Base-by-base conservation (phyloP, 2,329 filamentous ascomycete species). In the Colletotrichum cereale region DNA sequence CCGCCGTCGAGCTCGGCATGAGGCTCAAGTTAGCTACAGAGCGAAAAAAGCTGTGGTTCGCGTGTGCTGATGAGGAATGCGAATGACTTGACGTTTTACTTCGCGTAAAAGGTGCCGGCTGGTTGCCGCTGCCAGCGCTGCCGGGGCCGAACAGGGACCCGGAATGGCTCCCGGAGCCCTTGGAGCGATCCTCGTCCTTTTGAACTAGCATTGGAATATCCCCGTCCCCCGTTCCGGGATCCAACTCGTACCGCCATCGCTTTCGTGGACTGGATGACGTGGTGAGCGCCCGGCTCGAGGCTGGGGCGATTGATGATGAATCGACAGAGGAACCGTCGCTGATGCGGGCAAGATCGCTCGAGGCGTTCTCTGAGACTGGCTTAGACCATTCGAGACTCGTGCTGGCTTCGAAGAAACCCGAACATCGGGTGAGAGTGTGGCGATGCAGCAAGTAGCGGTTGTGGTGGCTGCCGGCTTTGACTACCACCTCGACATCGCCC, bases 151-250 rank as follows among this genome's bases (percentile, higher is more conserved):
- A 92, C 53, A 92, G 82, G 11, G 90, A 90, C 56, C 80, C 42
- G 82, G 75, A 8, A 76, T 68, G 10, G 76, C 67, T 26, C 67
- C 53, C 63, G 70, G 31, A 71, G 61, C 24, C 31, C 26, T 66
- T 65, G 55, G 40, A 50, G 10, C 50, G 48, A 31, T 71, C 70
- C 26, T 82, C 84, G 68, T 94, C 92, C 84, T 90, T 95, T 79
- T 97, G 94, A 36, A 97, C 90, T 68, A 98, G 85, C 88, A 97
- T 97, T 12, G 95, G 95, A 72, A 96, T 89, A 78, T 97, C 94
- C 72, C 92, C 90, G 21, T 91, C 88, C 38, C 88, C 89, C 47
- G 88, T 86, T 44, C 93, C 91, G 80, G 90, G 90, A 76, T 98
- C 95, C 56, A 98, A 84, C 82, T 97, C 95, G 79, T 97, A 98